A percentile compares a stretch with the other conserved stretches of the same genome.
Conservation (phyloP, 2,329 filamentous ascomycete genomes). For the Fusarium udum region DNA sequence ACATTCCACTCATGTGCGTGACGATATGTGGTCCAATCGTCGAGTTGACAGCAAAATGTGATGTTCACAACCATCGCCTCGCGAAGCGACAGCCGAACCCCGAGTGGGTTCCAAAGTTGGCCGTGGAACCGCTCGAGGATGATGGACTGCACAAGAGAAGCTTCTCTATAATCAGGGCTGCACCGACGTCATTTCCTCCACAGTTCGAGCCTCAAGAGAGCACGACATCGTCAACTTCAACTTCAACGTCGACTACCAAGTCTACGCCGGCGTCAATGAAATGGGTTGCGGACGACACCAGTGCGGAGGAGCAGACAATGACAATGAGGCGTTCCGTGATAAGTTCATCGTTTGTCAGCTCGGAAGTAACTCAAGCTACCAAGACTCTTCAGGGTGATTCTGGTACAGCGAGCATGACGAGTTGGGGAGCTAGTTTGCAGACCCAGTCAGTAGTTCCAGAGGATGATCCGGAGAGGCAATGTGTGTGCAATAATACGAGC, state of each 20-base stretch:
- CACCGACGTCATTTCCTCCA: slow-evolving; percentile 46
- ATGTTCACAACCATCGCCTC: slow-evolving; percentile 40
- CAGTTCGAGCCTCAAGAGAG: slow-evolving; percentile 17
- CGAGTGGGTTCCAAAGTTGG: slow-evolving; percentile 37
- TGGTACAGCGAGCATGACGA: slow-evolving; percentile 2
- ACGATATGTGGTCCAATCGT: slow-evolving; percentile 56
- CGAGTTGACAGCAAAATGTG: slow-evolving; percentile 52
- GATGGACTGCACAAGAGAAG: slow-evolving; percentile 34
- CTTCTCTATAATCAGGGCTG: slow-evolving; percentile 45
- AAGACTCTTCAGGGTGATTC: not conserved
- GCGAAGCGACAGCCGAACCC: slow-evolving; percentile 39
- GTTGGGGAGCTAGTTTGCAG: slow-evolving; percentile 19
- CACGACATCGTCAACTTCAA: slow-evolving; percentile 14
- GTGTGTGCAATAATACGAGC: slow-evolving; percentile 52
- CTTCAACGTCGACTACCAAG: not conserved
- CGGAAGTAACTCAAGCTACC: slow-evolving; percentile 7
- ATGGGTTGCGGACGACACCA: slow-evolving; percentile 10
- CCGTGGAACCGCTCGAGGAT: slow-evolving; percentile 25
- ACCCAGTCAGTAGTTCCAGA: slow-evolving; percentile 27
- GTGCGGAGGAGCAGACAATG: slow-evolving; percentile 4
- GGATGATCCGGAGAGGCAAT: slow-evolving; percentile 46
- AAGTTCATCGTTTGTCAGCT: slow-evolving; percentile 1
- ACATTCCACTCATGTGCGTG: slow-evolving; percentile 52
- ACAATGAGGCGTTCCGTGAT: slow-evolving; percentile 1
- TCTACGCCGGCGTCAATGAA: not conserved